Conservation (phyloP, 495 filamentous ascomycete genomes). For the Aspergillus carlsbadensis region DNA sequence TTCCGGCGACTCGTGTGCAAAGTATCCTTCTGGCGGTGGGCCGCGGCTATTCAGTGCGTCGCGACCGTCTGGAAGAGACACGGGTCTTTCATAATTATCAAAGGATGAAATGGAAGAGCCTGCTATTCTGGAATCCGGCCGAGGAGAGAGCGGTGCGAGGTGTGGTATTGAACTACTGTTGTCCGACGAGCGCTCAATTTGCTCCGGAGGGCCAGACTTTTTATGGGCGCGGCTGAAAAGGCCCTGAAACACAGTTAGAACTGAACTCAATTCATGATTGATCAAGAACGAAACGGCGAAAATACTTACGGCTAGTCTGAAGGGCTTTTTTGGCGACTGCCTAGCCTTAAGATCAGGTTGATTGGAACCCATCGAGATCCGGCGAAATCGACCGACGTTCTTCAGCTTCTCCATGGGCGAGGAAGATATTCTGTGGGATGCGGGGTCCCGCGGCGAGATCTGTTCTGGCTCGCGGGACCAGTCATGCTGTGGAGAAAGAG, state of each 20-base stretch:
- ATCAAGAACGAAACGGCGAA: background rate
- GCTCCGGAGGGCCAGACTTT: background rate
- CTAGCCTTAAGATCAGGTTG: slow-evolving; percentile 18
- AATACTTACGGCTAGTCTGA: slow-evolving; percentile 21
- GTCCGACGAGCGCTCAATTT: background rate
- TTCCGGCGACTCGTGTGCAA: slow-evolving; percentile 31
- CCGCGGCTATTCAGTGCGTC: slow-evolving; percentile 12
- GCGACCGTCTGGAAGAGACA: slow-evolving; percentile 11
- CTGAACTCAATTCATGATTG: background rate
- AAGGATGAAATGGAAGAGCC: slow-evolving; percentile 12
- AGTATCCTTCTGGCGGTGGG: slow-evolving; percentile 29
- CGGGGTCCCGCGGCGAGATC: slow-evolving; percentile 14
- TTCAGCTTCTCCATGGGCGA: slow-evolving; percentile 35
- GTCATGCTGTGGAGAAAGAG: slow-evolving; percentile 8
- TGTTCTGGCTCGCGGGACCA: slow-evolving; percentile 10
- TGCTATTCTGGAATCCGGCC: slow-evolving; percentile 8
- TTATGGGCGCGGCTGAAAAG: slow-evolving; percentile 19
- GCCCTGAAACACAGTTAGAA: slow-evolving; percentile 14
- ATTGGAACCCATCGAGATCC: slow-evolving; percentile 29
- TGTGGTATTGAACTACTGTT: background rate
- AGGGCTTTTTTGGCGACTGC: slow-evolving; percentile 21
- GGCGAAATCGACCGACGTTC: slow-evolving; percentile 29
- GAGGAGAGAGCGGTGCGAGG: slow-evolving; percentile 9
- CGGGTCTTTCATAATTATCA: slow-evolving; percentile 6
- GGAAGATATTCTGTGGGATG: slow-evolving; percentile 9